phyloP scores from a whole-genome alignment of 805 yeast species.

The Candida golubevii region DNA sequence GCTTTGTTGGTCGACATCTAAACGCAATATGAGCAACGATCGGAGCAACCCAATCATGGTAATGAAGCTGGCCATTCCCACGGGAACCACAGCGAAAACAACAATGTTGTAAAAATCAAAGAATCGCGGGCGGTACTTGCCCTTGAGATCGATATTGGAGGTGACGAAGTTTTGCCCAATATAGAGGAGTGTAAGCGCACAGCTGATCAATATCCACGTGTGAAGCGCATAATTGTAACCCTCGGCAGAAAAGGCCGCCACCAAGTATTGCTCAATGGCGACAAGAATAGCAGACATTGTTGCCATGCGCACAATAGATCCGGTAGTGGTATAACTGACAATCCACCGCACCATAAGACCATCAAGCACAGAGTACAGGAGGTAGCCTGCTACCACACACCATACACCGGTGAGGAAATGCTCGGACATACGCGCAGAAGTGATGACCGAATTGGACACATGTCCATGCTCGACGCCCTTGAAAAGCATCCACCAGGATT shows the following conservation, averaged over 20 bases:
- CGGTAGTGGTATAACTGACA: slow-evolving; percentile 81
- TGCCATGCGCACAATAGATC: slow-evolving; percentile 82
- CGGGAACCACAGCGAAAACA: slow-evolving; percentile 97
- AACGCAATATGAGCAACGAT: slow-evolving; percentile 65
- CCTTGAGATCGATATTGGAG: slow-evolving; percentile 57
- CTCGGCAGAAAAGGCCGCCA: slow-evolving; percentile 61
- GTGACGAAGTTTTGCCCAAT: slow-evolving; percentile 87
- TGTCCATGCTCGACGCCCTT: slow-evolving; percentile 18
- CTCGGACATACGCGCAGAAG: slow-evolving; percentile 69
- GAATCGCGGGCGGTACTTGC: slow-evolving; percentile 50
- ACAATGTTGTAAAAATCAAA: slow-evolving; percentile 85
- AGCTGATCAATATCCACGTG: slow-evolving; percentile 88
- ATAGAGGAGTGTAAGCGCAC: slow-evolving; percentile 73
- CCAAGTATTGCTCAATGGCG: slow-evolving; percentile 62
- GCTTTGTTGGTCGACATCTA: slow-evolving; percentile 44
- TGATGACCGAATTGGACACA: slow-evolving; percentile 24
- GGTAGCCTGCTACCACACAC: slow-evolving; percentile 85
- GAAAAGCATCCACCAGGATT: slow-evolving; percentile 39
- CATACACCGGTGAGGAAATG: slow-evolving; percentile 82
- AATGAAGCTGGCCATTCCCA: slow-evolving; percentile 88
- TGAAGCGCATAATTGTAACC: slow-evolving; percentile 72
- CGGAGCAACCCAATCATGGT: slow-evolving; percentile 85
- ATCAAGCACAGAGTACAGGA: slow-evolving; percentile 79
- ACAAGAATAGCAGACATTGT: slow-evolving; percentile 74
- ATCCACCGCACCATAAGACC: slow-evolving; percentile 93